These are phyloP conservation scores for Podila verticillata DNA, from an alignment of 192 early-diverging fungal species.

Conservation along the genomic window DNA sequence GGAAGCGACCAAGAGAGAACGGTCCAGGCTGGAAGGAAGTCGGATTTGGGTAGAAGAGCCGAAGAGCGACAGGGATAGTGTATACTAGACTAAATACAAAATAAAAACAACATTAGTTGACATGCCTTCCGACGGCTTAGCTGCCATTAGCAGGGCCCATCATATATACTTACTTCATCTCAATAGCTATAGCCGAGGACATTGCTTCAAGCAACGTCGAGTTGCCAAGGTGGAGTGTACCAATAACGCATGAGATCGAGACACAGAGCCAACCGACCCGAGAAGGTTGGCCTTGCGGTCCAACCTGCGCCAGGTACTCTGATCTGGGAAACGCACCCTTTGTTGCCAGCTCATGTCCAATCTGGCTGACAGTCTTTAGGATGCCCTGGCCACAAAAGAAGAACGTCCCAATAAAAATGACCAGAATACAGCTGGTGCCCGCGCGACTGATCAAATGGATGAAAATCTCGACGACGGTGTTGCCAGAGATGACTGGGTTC, in stretches of 20 bases:
- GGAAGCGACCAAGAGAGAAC: slow-evolving; percentile 39
- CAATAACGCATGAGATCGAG: slow-evolving; percentile 17
- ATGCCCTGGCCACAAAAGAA: slow-evolving; percentile 45
- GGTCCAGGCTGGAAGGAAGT: slow-evolving; percentile 45
- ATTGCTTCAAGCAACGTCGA: slow-evolving; percentile 18
- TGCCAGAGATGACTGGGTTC: slow-evolving; percentile 19
- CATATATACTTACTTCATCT: slow-evolving; percentile 25
- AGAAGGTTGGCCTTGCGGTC: slow-evolving; percentile 15
- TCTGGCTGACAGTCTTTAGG: slow-evolving; percentile 18
- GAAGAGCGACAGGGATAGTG: slow-evolving; percentile 20
- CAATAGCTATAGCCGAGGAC: slow-evolving; percentile 33
- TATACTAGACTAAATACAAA: slow-evolving; percentile 16
- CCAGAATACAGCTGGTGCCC: slow-evolving; percentile 15
- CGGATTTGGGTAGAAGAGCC: slow-evolving; percentile 32
- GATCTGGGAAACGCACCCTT: slow-evolving; percentile 30
- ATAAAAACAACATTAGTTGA: background rate
- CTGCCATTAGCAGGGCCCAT: background rate
- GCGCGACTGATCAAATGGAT: slow-evolving; percentile 12
- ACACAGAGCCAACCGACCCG: slow-evolving; percentile 34
- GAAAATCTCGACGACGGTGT: slow-evolving; percentile 23
- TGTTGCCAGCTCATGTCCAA: slow-evolving; percentile 27
- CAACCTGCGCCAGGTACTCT: slow-evolving; percentile 15
- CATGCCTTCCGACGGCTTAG: background rate
- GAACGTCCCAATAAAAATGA: slow-evolving; percentile 32
- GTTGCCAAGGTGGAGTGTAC: slow-evolving; percentile 18